Percentiles rank a stretch among this genome's conserved stretches.
Evolutionary conservation across 1,139 yeast species (phyloP).

Genomic region (Hemisphaericaspora subhashii): DNA sequence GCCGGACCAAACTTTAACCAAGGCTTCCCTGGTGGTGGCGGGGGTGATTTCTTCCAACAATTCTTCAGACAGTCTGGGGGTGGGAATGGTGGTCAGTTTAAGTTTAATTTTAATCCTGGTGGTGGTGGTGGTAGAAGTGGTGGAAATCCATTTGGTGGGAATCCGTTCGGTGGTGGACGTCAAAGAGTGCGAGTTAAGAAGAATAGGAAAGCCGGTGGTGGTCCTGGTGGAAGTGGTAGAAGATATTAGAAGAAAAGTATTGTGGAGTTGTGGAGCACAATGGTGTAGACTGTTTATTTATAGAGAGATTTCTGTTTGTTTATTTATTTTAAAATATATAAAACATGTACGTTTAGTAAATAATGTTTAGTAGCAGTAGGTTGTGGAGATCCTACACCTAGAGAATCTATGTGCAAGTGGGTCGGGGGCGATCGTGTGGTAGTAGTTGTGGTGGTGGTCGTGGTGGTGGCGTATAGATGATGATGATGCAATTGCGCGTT

Average conservation of each 20-base stretch:
- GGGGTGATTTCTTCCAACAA: slow-evolving; percentile 18
- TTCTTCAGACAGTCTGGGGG: slow-evolving; percentile 18
- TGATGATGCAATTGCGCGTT: no score
- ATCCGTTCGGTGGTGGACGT: slow-evolving; percentile 17
- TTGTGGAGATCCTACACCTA: no score
- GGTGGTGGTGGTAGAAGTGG: slow-evolving; percentile 11
- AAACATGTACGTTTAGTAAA: no score
- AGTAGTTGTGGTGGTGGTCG: no score
- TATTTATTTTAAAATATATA: no score
- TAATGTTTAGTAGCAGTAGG: no score
- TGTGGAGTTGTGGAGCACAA: background rate
- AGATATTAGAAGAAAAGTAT: background rate
- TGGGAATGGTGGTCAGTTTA: slow-evolving; percentile 10
- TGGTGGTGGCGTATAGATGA: no score
- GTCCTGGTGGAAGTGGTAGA: no score
- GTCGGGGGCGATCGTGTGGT: no score
- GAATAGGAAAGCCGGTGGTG: slow-evolving; percentile 12
- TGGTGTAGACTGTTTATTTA: background rate
- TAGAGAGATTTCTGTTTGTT: no score
- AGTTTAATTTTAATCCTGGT: slow-evolving; percentile 3
- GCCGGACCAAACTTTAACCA: slow-evolving; percentile 11
- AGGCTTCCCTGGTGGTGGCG: slow-evolving; percentile 16
- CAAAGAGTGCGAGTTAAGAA: slow-evolving; percentile 21
- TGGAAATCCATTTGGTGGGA: slow-evolving; percentile 14
- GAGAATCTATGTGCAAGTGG: no score